Conservation (phyloP, 441 rosid genomes). For the Erysimum cheiri region DNA sequence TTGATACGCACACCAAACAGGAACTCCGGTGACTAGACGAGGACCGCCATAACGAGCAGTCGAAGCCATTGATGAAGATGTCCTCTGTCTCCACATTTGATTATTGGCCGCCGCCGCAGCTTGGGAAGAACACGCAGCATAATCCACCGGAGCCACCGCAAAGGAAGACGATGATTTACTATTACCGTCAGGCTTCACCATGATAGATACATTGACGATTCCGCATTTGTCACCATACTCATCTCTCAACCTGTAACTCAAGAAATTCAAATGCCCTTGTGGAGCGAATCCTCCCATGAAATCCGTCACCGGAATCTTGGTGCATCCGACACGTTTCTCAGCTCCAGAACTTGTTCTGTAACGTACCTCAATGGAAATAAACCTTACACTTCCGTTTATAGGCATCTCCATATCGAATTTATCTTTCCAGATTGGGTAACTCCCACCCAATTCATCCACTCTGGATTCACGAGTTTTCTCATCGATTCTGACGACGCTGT, state of each 20-base stretch:
- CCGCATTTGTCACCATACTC: conserved; percentile 55
- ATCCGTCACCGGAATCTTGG: conserved; percentile 58
- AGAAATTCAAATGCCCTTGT: conserved; percentile 54
- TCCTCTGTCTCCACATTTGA: conserved; percentile 29
- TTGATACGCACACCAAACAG: conserved; percentile 39
- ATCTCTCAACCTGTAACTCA: conserved; percentile 77
- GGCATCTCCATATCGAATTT: conserved; percentile 50
- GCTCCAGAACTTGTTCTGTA: conserved; percentile 46
- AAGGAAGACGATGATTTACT: conserved; percentile 13
- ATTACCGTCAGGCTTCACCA: conserved; percentile 44
- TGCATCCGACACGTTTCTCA: conserved; percentile 51
- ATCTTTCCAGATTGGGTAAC: conserved; percentile 63
- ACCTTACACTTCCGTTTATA: conserved; percentile 33
- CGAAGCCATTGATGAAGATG: conserved; percentile 37
- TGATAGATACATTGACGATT: conserved; percentile 63
- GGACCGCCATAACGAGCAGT: conserved; percentile 33
- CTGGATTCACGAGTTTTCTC: conserved; percentile 29
- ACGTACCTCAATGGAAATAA: conserved; percentile 50
- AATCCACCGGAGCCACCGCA: conserved; percentile 11
- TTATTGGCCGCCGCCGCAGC: conserved; percentile 20
- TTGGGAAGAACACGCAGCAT: conserved; percentile 35
- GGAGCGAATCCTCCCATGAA: conserved; percentile 58
- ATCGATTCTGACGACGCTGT: conserved; percentile 44
- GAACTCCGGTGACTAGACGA: conserved; percentile 47
- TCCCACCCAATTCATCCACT: conserved; percentile 48